Conservation (phyloP, 306 rosid species). For the Potentilla sterilis region DNA sequence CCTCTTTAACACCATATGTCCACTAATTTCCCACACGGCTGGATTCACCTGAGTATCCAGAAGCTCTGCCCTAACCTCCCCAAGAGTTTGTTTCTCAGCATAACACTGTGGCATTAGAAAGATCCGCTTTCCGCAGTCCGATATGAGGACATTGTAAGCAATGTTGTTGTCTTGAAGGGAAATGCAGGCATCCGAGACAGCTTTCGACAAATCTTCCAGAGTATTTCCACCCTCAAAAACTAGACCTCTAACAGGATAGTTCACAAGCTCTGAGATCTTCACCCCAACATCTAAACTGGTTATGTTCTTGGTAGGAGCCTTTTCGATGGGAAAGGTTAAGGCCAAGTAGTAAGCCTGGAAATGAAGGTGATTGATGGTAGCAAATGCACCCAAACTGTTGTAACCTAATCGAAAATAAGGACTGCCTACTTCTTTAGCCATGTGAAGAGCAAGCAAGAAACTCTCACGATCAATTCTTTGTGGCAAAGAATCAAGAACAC, state of each 20-base stretch:
- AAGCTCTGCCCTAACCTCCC: conserved; percentile 73
- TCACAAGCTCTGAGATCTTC: conserved; percentile 55
- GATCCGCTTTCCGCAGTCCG: conserved; percentile 69
- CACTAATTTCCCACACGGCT: conserved; percentile 96
- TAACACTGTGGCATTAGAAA: conserved; percentile 92
- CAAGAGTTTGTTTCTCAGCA: conserved; percentile 97
- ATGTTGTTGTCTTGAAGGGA: conserved; percentile 79
- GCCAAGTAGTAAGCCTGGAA: conserved; percentile 97
- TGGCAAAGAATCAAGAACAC: conserved; percentile 65
- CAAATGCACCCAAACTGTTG: conserved; percentile 95
- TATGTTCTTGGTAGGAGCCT: conserved; percentile 71
- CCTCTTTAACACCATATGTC: conserved; percentile 95
- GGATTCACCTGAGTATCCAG: conserved; percentile 98
- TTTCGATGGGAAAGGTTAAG: conserved; percentile 80
- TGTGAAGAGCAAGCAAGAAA: conserved; percentile 77
- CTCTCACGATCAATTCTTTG: conserved; percentile 83
- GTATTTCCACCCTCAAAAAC: conserved; percentile 73
- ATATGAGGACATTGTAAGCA: conserved; percentile 79
- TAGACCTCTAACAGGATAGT: conserved; percentile 83
- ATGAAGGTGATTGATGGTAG: conserved; percentile 96
- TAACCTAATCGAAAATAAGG: conserved; percentile 81
- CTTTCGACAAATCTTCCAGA: conserved; percentile 50
- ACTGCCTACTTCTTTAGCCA: conserved; percentile 78
- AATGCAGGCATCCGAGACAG: conserved; percentile 77
- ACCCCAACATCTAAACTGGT: conserved; percentile 48